Base-by-base conservation (phyloP, 2,329 filamentous ascomycete genomes). In the Diplodia seriata region DNA sequence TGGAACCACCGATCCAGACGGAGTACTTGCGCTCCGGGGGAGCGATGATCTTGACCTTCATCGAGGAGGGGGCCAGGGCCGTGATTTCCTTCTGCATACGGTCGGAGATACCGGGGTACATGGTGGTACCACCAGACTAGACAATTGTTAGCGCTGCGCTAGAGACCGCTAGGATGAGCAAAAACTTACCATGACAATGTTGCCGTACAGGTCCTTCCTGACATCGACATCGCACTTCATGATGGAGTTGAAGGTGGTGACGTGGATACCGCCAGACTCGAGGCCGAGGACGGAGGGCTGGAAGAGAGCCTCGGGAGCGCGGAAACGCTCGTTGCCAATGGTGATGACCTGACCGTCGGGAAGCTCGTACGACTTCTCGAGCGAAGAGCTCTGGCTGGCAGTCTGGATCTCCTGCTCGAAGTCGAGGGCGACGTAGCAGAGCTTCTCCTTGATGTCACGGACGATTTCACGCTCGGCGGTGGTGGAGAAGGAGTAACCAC, bases 41-140 rank as follows among this genome's bases (percentile, higher is more conserved):
- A 86, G 95, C 95, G 83, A 99, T 98, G 86, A 99, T 98, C 92
- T 98, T 98, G 90, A 99, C 94, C 93, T 98, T 98, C 95, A 99
- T 98, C 81, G 94, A 97, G 74, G 95, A 98, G 81, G 95, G 95
- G 82, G 95, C 95, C 85, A 99, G 92, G 82, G 94, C 91, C 83
- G 94, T 98, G 84, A 99, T 98, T 89, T 99, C 95, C 93, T 99
- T 98, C 87, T 99, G 95, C 95, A 99, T 98, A 90, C 95, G 95
- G 89, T 99, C 95, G 84, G 94, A 97, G 85, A 99, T 97, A 93
- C 95, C 95, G 78, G 95, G 95, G 89, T 98, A 99, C 95, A 99
- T 98, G 84, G 95, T 99, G 81, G 95, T 99, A 90, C 95, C 95
- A 91, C 95, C 95, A 89, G 95, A 99, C 94, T 97, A 76, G 36